Percentiles rank a stretch among this genome's conserved stretches.
These are phyloP conservation scores for Garcileccinum viscosum DNA, from an alignment of 1,284 basidiomycete species.

Conservation along the genomic window DNA sequence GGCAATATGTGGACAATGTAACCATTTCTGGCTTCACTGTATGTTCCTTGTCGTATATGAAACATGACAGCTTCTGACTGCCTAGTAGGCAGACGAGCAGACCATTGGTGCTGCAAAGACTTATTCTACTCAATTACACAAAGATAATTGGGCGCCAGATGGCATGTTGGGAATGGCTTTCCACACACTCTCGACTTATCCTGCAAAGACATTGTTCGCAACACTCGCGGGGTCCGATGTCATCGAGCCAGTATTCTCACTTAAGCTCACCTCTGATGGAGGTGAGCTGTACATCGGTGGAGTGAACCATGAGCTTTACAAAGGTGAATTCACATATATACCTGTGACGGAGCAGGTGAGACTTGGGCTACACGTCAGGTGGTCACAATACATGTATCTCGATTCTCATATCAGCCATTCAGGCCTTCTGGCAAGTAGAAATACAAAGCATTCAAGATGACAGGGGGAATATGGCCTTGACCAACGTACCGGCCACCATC, in stretches of 20 bases:
- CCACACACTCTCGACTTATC: neutral
- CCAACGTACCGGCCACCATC: too few species aligned
- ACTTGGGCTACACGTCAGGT: neutral
- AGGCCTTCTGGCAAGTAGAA: too few species aligned
- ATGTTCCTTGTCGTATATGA: neutral
- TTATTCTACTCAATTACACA: neutral
- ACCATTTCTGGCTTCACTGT: neutral
- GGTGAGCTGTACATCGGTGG: neutral
- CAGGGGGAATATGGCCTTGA: too few species aligned
- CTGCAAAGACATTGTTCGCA: neutral
- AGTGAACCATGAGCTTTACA: neutral
- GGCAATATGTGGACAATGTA: neutral
- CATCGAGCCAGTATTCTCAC: neutral
- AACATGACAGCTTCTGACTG: neutral
- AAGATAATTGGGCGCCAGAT: neutral
- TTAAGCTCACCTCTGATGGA: neutral
- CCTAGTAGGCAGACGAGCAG: neutral
- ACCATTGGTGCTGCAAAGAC: neutral
- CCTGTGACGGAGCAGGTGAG: neutral
- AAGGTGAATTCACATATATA: neutral
- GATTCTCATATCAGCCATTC: too few species aligned
- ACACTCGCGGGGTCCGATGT: neutral
- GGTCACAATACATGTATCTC: neutral
- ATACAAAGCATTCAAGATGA: too few species aligned
- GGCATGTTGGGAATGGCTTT: neutral